These are phyloP conservation scores for Boletus sp. DNA, from an alignment of 768 basidiomycete genomes.

Conservation along the genomic window DNA sequence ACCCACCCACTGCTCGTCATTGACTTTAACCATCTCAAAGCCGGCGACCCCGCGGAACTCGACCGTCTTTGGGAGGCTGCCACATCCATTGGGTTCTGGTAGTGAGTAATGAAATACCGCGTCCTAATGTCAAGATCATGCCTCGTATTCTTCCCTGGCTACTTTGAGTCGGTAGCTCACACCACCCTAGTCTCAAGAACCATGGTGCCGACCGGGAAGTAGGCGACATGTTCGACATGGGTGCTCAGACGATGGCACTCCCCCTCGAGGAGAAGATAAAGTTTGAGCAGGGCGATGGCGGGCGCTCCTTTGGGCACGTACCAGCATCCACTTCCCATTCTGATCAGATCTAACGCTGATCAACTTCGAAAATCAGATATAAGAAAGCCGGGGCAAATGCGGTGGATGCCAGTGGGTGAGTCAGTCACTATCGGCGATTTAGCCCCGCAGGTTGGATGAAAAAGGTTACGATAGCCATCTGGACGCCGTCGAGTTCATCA, in stretches of 20 bases:
- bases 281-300: conserved; percentile 42
- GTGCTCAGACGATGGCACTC: conserved; percentile 38
- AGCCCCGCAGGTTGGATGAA: not conserved
- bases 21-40: conserved; percentile 39
- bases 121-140: no score
- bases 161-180: no score
- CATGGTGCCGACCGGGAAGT: conserved; percentile 38
- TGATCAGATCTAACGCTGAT: not conserved
- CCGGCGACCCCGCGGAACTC: conserved; percentile 36
- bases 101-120: no score
- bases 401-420: conserved; percentile 53
- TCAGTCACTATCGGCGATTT: not conserved
- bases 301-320: conserved; percentile 38
- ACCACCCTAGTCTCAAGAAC: conserved; percentile 37
- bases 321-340: not conserved
- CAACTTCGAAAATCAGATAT: conserved; percentile 40
- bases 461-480: conserved; percentile 9
- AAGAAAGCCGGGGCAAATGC: conserved; percentile 63
- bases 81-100: conserved; percentile 51
- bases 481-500: conserved; percentile 63
- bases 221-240: conserved; percentile 41
- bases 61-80: conserved; percentile 46
- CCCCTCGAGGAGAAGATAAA: conserved; percentile 41
- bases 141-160: not conserved
- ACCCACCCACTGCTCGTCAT: conserved; percentile 46